Percentiles rank a stretch among this genome's conserved stretches.
phyloP scores from a whole-genome alignment of 495 filamentous ascomycete species.

The Astrothelium subdiscretum region DNA sequence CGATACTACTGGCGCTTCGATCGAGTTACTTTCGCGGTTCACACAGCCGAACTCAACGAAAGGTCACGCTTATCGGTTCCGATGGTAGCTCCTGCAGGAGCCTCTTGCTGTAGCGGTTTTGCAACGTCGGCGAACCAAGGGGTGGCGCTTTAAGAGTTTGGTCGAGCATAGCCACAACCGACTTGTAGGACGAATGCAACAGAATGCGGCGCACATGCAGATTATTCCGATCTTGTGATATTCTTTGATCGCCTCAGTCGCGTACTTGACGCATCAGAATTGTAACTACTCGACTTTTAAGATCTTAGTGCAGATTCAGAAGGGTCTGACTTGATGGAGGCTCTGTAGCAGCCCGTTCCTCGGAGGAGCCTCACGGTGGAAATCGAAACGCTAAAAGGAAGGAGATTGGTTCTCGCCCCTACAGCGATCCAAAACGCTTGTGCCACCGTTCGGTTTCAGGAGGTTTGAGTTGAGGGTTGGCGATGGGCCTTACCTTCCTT shows the following conservation, averaged over 20 bases:
- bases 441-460: neutral
- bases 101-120: neutral
- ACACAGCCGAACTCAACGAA: too few relatives aligned
- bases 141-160: neutral
- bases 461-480: neutral
- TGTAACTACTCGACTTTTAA: neutral
- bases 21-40: too few relatives aligned
- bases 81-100: neutral
- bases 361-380: neutral
- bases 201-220: neutral
- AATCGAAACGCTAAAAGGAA: neutral
- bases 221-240: neutral
- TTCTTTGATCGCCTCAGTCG: neutral
- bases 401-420: neutral
- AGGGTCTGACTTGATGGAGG: neutral
- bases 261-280: neutral
- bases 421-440: neutral
- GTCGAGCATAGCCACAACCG: neutral
- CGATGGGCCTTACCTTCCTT: neutral
- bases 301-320: too few relatives aligned
- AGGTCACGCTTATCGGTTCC: neutral
- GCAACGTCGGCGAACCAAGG: neutral
- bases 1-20: too few relatives aligned
- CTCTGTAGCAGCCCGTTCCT: neutral
- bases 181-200: too few relatives aligned